Evolutionary conservation across 805 yeast species (phyloP), one percentile per base, ranked within the genome.

Genomic region (Metschnikowia matae): DNA sequence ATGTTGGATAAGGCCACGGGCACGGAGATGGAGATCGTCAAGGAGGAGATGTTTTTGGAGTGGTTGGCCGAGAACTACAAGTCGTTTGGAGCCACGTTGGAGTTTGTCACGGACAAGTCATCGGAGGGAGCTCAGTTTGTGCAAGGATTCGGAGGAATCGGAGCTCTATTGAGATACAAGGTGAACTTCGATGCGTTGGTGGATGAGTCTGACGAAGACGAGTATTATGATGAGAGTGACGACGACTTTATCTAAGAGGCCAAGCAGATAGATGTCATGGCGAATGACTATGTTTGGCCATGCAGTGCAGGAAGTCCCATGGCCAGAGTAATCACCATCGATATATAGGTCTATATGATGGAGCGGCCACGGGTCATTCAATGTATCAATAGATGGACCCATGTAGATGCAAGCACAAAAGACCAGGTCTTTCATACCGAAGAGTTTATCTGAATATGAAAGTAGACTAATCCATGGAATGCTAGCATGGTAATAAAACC

Each of bases 91-190:
- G 96, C 99, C 48, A 82, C 86, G 53, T 80, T 94, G 62, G 99
- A 94, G 76, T 94, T 94, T 62, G 96, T 94, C 60, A 88, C 97
- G 46, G 98, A 94, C 75, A 84, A 89, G 74, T 87, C 96, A 20
- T 85, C 96, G 40, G 99, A 94, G 74, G 99, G 99, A 78, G 96
- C 98, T 42, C 99, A 94, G 77, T 94, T 94, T 71, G 95, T 87
- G 53, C 85, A 84, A 62, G 99, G 99, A 53, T 94, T 94, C 66
- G 99, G 99, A 86, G 99, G 99, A 75, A 82, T 94, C 59, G 99
- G 99, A 70, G 97, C 97, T 51, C 69, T 94, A 62, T 77, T 94
- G 69, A 89, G 99, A 76, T 94, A 94, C 74, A 90, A 90, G 73
- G 94, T 94, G 61, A 94, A 94, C 76, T 94, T 94, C 64, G 99